These are phyloP conservation scores for Colletotrichum chlorophyti DNA, from an alignment of 2,329 filamentous ascomycete species.

Conservation along the genomic window DNA sequence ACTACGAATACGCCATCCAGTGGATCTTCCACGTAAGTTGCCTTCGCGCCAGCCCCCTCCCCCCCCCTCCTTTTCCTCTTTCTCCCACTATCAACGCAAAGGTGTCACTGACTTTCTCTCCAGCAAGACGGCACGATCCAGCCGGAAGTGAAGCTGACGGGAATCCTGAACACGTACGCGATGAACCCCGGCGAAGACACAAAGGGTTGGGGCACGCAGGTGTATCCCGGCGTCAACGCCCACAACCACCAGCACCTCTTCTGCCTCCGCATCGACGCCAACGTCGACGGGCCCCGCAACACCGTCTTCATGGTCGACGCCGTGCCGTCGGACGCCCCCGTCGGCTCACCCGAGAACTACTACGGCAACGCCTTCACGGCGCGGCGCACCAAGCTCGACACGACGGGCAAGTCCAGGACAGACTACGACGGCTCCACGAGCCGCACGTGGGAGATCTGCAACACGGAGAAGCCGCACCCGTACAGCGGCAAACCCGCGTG, in stretches of 20 bases:
- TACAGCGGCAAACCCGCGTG: slow-evolving; percentile 84
- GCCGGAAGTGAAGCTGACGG: slow-evolving; percentile 89
- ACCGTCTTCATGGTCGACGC: slow-evolving; percentile 87
- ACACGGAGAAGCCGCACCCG: slow-evolving; percentile 83
- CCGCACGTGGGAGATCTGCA: slow-evolving; percentile 90
- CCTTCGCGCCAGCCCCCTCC: accelerated
- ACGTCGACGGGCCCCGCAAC: slow-evolving; percentile 85
- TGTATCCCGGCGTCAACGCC: slow-evolving; percentile 88
- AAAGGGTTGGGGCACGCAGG: slow-evolving; percentile 88
- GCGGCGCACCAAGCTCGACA: slow-evolving; percentile 80
- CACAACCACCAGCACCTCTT: slow-evolving; percentile 98
- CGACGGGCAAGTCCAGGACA: slow-evolving; percentile 70
- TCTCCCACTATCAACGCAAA: background rate
- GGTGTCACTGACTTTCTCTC: slow-evolving; percentile 32
- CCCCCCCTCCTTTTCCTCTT: background rate
- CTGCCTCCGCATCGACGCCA: slow-evolving; percentile 86
- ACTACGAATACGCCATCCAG: slow-evolving; percentile 82
- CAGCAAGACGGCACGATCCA: slow-evolving; percentile 88
- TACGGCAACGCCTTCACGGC: slow-evolving; percentile 93
- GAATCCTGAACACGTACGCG: slow-evolving; percentile 90
- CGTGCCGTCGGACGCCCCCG: slow-evolving; percentile 71
- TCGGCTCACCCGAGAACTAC: slow-evolving; percentile 82
- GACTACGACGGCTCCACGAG: slow-evolving; percentile 83
- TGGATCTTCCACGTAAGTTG: slow-evolving; percentile 81
- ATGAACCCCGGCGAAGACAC: slow-evolving; percentile 83